Base-by-base conservation (phyloP, 139 green algal genomes). In the Zygnema cylindricum region DNA sequence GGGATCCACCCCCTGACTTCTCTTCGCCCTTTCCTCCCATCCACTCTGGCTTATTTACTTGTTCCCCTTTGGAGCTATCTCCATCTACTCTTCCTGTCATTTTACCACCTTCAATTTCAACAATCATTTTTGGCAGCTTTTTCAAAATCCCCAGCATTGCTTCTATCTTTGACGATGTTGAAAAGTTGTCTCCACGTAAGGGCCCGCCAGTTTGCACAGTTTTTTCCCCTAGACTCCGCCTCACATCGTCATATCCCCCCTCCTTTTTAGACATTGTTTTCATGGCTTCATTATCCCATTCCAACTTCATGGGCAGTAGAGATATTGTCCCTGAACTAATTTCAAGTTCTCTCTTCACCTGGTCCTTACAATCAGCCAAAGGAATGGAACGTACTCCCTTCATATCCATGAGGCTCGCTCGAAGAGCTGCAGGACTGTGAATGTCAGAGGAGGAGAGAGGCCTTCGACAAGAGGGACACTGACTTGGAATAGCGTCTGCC, bases 121-220 rank as follows among this genome's bases (percentile, higher is more conserved):
- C 89, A 81, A 88, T 89, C 23, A 93, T 57, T 85, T 92, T 81
- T 30, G 88, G 75, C 0, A 89, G 84, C n/a, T 94, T 75, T 83
- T 93, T 96, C 78, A 97, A 93, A 36, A 54, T 88, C 2, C 2
- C 3, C 2, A 89, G 32, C 75, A 89, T n/a, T 21, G 71, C 73
- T 36, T 88, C 7, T 41, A 89, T 88, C 84, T 89, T 89, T 71
- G 84, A 89, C 42, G 84, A 89, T 75, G 76, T 63, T 16, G 16
- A 63, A 63, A 63, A 63, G 16, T 63, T 16, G 49, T 16, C 16
- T 63, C 49, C 49, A 7, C 16, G 7, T 16, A 63, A 25, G 7
- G 49, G 7, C 49, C 49, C 49, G 16, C 49, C 49, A 25, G 49
- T 7, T 63, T 16, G 49, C 7, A 63, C 49, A 16, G 7, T 63